Evolutionary conservation across 1,284 basidiomycete species (phyloP), one percentile per base, ranked within the genome.

Genomic region (Apiotrichum mycotoxinovorans): DNA sequence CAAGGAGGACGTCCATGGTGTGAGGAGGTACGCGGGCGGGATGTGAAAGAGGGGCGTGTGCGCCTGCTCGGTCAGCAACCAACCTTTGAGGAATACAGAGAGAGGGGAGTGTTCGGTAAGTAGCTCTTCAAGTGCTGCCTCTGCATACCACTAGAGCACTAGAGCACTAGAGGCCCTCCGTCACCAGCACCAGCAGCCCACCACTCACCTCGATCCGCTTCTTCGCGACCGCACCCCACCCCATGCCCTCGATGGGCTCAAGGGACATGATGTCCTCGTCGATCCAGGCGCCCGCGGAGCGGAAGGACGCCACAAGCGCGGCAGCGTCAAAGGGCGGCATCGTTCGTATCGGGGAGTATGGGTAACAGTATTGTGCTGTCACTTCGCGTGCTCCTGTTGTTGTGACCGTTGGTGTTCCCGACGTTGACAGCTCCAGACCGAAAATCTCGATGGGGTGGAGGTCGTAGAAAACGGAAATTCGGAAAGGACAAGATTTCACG

Each of bases 1-100:
- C 1, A 96, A 80, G 0, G 76, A 63, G 0, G 87, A 91, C 0
- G 89, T 94, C 33, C 85, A 83, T 2, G 85, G 86, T 0, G 91
- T 91, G 22, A 98, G 82, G 1, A 91, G 84, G 43, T 92, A 71
- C 11, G 80, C 71, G 14, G 90, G 84, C 0, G 95, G 94, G 15
- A 98, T 85, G 2, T 85, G 83, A 76, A 98, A 97, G 10, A 98
- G 78, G 0, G 84, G 68, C 18, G 67, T 67, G 30, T 73, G 67
- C 3, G 63, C 58, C 64, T 72, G 54, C 12, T 5, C 18, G 2
- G 30, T 37, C 12, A 23, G 45, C 22, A 26, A 25, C 14, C 12
- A 7, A 8, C 10, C 17, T 14, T 44, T n/a, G n/a, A n/a, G n/a
- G n/a, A n/a, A n/a, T n/a, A n/a, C n/a, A n/a, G n/a, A n/a, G n/a